Evolutionary conservation across 805 yeast genomes (phyloP), one percentile per base, ranked within the genome.

Genomic region (Candida quercuum): DNA sequence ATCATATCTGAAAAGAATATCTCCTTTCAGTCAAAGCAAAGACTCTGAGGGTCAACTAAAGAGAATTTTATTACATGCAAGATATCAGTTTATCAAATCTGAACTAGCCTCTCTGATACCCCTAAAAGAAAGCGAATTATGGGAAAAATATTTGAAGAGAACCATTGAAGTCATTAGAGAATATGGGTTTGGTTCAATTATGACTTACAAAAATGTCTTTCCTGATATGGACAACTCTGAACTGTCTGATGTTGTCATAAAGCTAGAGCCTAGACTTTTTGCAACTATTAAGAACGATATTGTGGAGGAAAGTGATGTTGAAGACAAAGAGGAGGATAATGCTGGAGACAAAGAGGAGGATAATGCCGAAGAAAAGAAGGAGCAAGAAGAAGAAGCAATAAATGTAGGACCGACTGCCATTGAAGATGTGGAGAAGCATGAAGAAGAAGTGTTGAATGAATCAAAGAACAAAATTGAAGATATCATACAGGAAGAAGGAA

Each of bases 111-210:
- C 78, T 13, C 65, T 81, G 39, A 53, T 51, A 16, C 88, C 87
- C 1, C 64, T 84, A 36, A 65, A 70, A 37, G 66, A 71, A 33
- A 67, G 71, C 37, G 72, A 71, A 34, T 61, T 75, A 4, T 60
- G 66, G 28, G 76, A 78, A 39, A 74, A 79, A 35, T 85, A 78
- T 52, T 63, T 89, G 39, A 88, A 87, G 49, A 67, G 95, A 46
- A 81, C 76, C 47, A 72, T 91, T 27, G 98, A 93, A 57, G 76
- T 86, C 4, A 76, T 86, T 40, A 71, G 99, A 55, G 97, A 89
- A 56, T 83, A 76, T 49, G 76, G 86, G 14, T 84, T 81, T 57
- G 82, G 81, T 20, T 78, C 93, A 0, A 66, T 86, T 3, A 73
- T 83, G 39, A 75, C 81, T 2, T 82, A 71, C 56, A 72, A 71